Conservation (phyloP, 805 yeast genomes). For the Lachancea sp. region DNA sequence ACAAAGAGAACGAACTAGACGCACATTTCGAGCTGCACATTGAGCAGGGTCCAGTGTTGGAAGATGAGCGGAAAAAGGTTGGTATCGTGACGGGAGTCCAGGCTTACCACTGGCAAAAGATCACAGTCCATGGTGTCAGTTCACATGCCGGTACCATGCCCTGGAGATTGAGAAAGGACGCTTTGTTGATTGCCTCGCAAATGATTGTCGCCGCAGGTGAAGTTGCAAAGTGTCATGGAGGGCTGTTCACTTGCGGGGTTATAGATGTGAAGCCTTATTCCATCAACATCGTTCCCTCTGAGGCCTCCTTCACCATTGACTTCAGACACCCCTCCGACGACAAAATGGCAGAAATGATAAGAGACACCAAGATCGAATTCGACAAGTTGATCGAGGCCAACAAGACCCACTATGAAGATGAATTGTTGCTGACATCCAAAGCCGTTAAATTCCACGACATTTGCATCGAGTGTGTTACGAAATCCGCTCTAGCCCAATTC, state of each 20-base stretch:
- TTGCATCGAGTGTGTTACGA: conserved; percentile 45
- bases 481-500: conserved; percentile 45
- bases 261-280: conserved; percentile 52
- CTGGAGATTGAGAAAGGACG: conserved; percentile 52
- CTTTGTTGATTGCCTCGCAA: conserved; percentile 50
- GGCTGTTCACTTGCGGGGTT: conserved; percentile 55
- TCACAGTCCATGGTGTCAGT: conserved; percentile 52
- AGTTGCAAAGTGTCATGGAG: conserved; percentile 45
- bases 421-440: conserved; percentile 43
- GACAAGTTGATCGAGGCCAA: conserved; percentile 32
- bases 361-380: conserved; percentile 37
- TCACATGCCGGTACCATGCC: conserved; percentile 76
- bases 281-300: conserved; percentile 62
- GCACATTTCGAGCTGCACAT: conserved; percentile 73
- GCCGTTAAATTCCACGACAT: conserved; percentile 50
- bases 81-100: conserved; percentile 67
- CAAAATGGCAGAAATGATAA: conserved; percentile 33
- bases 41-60: conserved; percentile 71
- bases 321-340: conserved; percentile 50
- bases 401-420: conserved; percentile 35
- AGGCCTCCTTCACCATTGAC: conserved; percentile 55
- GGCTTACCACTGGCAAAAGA: conserved; percentile 56
- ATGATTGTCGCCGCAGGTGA: conserved; percentile 52
- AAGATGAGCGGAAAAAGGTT: conserved; percentile 46
- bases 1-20: conserved; percentile 47